Conservation (phyloP, 2,329 filamentous ascomycete genomes). For the Trichoderma sp. region DNA sequence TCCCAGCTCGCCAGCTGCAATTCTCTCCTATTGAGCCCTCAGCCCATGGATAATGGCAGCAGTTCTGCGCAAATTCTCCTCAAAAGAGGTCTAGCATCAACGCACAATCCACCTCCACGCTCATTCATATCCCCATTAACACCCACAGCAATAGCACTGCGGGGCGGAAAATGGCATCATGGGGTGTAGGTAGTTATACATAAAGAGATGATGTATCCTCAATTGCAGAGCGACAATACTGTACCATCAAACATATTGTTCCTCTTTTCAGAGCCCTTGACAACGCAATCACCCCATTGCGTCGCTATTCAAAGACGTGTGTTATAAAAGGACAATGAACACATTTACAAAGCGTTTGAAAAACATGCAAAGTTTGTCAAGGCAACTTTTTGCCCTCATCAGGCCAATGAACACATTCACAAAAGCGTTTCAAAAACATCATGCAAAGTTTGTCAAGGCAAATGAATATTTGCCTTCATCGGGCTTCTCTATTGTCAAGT, state of each 20-base stretch:
- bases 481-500: slow-evolving; percentile 23
- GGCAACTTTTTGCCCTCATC: slow-evolving; percentile 12
- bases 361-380: not conserved
- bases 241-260: too few relatives aligned
- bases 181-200: not conserved
- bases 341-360: not conserved
- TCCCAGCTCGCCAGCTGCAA: not conserved
- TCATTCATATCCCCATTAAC: not conserved
- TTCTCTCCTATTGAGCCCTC: not conserved
- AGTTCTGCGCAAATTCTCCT: not conserved
- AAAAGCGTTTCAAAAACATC: not conserved
- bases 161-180: not conserved
- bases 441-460: not conserved
- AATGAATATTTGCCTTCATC: slow-evolving; percentile 1
- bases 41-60: not conserved
- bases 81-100: not conserved
- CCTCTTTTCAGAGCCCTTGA: too few relatives aligned
- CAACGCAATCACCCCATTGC: too few relatives aligned
- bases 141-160: not conserved
- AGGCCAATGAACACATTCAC: not conserved
- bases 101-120: not conserved
- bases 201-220: not conserved
- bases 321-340: not conserved
- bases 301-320: not conserved
- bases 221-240: too few relatives aligned